Conservation (phyloP, 2,329 filamentous ascomycete genomes). For the Colletotrichum tamarilloi region DNA sequence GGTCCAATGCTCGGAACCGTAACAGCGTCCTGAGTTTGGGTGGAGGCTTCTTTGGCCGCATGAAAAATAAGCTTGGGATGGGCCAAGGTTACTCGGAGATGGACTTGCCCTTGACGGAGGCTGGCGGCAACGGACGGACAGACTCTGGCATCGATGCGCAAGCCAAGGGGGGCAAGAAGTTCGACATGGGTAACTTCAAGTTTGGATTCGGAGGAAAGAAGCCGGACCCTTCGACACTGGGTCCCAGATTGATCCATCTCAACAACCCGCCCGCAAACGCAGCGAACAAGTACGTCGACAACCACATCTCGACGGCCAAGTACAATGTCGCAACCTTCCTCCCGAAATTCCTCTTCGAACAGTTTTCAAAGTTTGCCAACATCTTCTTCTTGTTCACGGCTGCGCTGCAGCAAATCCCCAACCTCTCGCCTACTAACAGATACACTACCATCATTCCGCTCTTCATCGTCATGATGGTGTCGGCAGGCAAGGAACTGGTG, state of each 20-base stretch:
- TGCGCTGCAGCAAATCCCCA: conserved; percentile 92
- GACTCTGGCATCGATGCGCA: conserved; percentile 53
- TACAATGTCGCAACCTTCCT: conserved; percentile 95
- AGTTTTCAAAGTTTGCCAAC: conserved; percentile 99
- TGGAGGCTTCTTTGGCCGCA: conserved; percentile 85
- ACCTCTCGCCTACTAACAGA: conserved; percentile 92
- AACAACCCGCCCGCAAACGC: conserved; percentile 96
- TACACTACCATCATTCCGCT: conserved; percentile 98
- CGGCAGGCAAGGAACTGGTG: conserved; percentile 91
- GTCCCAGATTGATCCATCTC: conserved; percentile 91
- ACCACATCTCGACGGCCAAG: conserved; percentile 97
- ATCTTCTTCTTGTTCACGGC: conserved; percentile 99
- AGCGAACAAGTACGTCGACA: conserved; percentile 91
- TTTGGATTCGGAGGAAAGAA: conserved; percentile 90
- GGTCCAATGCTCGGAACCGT: conserved; percentile 74
- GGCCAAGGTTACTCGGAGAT: conserved; percentile 93
- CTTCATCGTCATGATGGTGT: conserved; percentile 89
- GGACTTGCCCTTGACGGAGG: conserved; percentile 93
- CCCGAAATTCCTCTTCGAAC: conserved; percentile 96
- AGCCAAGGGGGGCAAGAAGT: conserved; percentile 64
- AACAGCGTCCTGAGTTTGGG: conserved; percentile 91
- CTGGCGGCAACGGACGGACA: conserved; percentile 60
- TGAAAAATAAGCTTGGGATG: conserved; percentile 93
- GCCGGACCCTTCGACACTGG: conserved; percentile 88
- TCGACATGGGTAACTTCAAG: conserved; percentile 83